Conservation (phyloP, 2,329 filamentous ascomycete species). For the Botryosphaeria dothidea region DNA sequence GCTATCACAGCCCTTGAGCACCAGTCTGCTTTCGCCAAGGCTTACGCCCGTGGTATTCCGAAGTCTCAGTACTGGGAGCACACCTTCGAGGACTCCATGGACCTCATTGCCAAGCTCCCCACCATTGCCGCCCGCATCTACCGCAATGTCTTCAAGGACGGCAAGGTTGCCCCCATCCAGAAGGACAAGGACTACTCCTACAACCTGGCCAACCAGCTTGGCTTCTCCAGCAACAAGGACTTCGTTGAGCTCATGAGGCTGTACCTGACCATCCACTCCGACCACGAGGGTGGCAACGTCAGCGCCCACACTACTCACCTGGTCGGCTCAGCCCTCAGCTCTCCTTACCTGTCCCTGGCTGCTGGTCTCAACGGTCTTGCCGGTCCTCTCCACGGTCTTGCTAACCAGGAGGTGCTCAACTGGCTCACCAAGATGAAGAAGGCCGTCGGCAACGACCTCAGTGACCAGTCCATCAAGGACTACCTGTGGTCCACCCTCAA, state of each 20-base stretch:
- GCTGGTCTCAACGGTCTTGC: conserved; percentile 98
- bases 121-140: conserved; percentile 98
- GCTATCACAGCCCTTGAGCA: conserved; percentile 98
- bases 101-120: conserved; percentile 98
- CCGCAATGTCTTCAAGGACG: conserved; percentile 99
- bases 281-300: conserved; percentile 99
- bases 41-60: conserved; percentile 97
- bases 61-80: conserved; percentile 99
- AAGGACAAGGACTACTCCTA: conserved; percentile 99
- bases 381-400: conserved; percentile 96
- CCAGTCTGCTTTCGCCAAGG: conserved; percentile 96
- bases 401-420: conserved; percentile 99
- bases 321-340: conserved; percentile 94
- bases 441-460: conserved; percentile 86
- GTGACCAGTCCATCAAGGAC: conserved; percentile 94
- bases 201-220: conserved; percentile 99
- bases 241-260: conserved; percentile 98
- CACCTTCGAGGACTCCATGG: conserved; percentile 99
- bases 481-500: conserved; percentile 99
- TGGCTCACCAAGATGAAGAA: conserved; percentile 99
- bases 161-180: conserved; percentile 93
- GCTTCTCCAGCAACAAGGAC: conserved; percentile 91
- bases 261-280: conserved; percentile 99
- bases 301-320: conserved; percentile 98
- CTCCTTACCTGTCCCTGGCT: conserved; percentile 92